Evolutionary conservation across 768 basidiomycete genomes (phyloP).

Genomic region (Scleroderma citrinum): DNA sequence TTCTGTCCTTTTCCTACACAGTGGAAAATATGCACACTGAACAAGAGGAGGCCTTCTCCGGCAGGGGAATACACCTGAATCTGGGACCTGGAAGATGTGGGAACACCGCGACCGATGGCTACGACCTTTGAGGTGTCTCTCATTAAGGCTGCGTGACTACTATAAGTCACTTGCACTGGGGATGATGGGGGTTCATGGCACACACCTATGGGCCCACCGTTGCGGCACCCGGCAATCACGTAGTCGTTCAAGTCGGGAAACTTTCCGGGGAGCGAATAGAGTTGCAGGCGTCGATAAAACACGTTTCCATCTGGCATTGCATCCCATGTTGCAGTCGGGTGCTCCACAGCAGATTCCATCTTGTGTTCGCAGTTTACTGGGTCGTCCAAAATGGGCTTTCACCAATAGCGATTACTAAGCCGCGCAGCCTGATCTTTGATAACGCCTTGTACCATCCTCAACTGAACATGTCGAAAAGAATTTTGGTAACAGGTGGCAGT

Average conservation of each 20-base stretch:
- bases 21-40: conserved; percentile 57
- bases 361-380: background rate
- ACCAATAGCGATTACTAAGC: too few relatives aligned
- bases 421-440: too few relatives aligned
- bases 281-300: conserved; percentile 81
- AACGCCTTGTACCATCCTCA: background rate
- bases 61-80: conserved; percentile 86
- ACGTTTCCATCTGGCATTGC: conserved; percentile 82
- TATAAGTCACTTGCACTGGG: conserved; percentile 1
- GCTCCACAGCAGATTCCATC: conserved; percentile 42
- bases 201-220: conserved; percentile 87
- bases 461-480: background rate
- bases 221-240: conserved; percentile 71
- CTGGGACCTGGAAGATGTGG: conserved; percentile 66
- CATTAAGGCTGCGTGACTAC: conserved; percentile 62
- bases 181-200: conserved; percentile 1
- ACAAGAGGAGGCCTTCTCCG: conserved; percentile 60
- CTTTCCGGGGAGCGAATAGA: conserved; percentile 79
- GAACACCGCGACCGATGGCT: conserved; percentile 53
- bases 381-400: too few relatives aligned
- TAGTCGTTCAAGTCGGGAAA: conserved; percentile 76
- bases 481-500: conserved; percentile 1
- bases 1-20: background rate
- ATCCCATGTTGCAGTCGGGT: conserved; percentile 84
- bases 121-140: conserved; percentile 78